Percentiles rank a stretch among this genome's conserved stretches.
Conservation (phyloP, 441 rosid species). For the Jatropha podagrica region DNA sequence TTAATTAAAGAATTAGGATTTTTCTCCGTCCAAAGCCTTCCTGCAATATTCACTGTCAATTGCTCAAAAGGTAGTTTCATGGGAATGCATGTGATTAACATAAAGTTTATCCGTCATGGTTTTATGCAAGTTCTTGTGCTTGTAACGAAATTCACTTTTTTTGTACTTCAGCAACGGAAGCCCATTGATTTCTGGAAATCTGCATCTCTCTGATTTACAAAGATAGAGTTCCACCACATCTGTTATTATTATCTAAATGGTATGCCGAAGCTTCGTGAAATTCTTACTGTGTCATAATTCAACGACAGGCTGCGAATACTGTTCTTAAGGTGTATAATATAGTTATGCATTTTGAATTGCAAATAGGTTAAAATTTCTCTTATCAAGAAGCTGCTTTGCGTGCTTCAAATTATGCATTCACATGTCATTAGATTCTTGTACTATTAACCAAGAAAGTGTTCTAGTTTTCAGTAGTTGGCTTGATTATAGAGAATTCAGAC, state of each 20-base stretch:
- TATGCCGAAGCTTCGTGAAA: background rate
- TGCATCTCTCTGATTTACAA: conserved; percentile 27
- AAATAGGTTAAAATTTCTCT: background rate
- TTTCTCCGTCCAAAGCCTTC: background rate
- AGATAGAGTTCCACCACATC: background rate
- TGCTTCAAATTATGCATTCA: background rate
- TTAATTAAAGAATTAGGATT: background rate
- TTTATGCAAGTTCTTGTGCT: background rate
- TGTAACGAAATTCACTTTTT: background rate
- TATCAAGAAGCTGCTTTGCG: background rate
- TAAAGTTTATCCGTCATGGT: background rate
- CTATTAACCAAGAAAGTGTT: background rate
- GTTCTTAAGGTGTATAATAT: background rate
- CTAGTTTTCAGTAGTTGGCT: background rate
- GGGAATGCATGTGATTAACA: background rate
- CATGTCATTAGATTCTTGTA: background rate
- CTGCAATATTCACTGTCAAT: background rate
- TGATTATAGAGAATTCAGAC: background rate
- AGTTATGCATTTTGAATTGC: background rate
- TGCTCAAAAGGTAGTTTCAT: background rate
- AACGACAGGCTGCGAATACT: background rate
- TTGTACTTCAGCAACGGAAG: conserved; percentile 51
- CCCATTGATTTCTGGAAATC: conserved; percentile 62
- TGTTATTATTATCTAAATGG: background rate
- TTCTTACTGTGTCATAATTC: background rate